A percentile compares a stretch with the other conserved stretches of the same genome.
Conservation (phyloP, 2,329 filamentous ascomycete genomes). For the Aspergillus sp. region DNA sequence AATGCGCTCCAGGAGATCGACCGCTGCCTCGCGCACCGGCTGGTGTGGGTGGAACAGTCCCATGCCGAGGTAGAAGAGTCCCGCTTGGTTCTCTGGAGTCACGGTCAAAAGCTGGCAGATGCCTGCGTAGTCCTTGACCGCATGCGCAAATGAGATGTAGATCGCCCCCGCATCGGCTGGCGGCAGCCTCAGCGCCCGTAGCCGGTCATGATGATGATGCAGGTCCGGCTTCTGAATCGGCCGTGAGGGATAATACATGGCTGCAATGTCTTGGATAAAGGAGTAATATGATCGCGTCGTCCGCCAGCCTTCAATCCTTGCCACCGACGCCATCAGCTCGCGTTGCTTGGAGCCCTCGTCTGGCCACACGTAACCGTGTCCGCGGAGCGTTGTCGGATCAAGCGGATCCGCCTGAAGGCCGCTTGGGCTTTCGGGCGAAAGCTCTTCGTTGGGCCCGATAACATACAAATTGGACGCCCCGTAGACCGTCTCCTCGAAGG, state of each 20-base stretch:
- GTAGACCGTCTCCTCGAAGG: conserved; percentile 94
- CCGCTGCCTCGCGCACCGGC: conserved; percentile 74
- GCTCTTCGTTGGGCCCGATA: conserved; percentile 71
- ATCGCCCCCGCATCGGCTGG: conserved; percentile 77
- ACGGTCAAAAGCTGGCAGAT: conserved; percentile 81
- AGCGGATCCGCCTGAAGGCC: conserved; percentile 36
- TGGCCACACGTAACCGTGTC: conserved; percentile 94
- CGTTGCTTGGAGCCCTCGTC: conserved; percentile 77
- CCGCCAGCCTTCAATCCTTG: conserved; percentile 93
- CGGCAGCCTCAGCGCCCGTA: conserved; percentile 77
- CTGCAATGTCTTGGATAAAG: conserved; percentile 73
- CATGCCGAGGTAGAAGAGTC: conserved; percentile 85
- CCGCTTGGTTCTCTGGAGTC: conserved; percentile 81
- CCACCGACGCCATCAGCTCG: conserved; percentile 88
- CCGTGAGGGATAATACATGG: conserved; percentile 40
- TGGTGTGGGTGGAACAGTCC: conserved; percentile 87
- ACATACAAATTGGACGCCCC: conserved; percentile 82
- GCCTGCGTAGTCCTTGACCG: conserved; percentile 78
- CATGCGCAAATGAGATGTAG: conserved; percentile 75
- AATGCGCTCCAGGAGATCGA: conserved; percentile 79
- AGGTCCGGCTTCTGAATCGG: conserved; percentile 62
- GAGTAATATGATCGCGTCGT: conserved; percentile 94
- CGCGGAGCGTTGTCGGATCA: conserved; percentile 61
- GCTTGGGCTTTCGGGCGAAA: conserved; percentile 54
- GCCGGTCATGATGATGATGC: conserved; percentile 86